Percentiles rank a stretch among this genome's conserved stretches.
Conservation (phyloP, 2,329 filamentous ascomycete genomes). For the Fusarium oligoseptatum region DNA sequence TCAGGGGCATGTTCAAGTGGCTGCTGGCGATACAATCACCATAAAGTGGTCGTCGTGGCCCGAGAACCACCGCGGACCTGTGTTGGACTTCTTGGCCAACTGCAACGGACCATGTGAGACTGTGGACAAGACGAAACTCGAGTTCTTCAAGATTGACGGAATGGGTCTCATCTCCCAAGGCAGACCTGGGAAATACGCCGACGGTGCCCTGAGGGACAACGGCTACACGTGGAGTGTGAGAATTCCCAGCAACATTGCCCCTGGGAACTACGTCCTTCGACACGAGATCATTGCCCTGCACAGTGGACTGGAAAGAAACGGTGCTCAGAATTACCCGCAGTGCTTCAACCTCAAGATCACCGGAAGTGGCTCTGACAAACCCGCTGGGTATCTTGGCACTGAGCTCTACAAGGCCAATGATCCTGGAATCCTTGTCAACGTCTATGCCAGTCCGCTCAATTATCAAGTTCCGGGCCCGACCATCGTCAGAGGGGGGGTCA, state of each 20-base stretch:
- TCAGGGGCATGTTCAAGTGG: slow-evolving; percentile 55
- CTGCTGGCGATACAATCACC: slow-evolving; percentile 60
- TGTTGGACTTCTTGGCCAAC: slow-evolving; percentile 62
- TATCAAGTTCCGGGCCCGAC: slow-evolving; percentile 53
- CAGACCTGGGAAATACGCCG: slow-evolving; percentile 54
- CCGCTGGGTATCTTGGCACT: slow-evolving; percentile 51
- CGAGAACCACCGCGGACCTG: slow-evolving; percentile 61
- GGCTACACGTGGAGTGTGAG: slow-evolving; percentile 65
- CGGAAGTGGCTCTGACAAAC: slow-evolving; percentile 54
- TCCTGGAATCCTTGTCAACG: slow-evolving; percentile 53
- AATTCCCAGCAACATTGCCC: slow-evolving; percentile 60
- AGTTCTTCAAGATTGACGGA: slow-evolving; percentile 63
- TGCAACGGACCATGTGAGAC: slow-evolving; percentile 57
- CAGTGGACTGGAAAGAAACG: slow-evolving; percentile 55
- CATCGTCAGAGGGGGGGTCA: slow-evolving; percentile 43
- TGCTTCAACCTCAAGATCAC: slow-evolving; percentile 64
- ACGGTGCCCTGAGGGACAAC: slow-evolving; percentile 61
- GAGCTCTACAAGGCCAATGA: slow-evolving; percentile 54
- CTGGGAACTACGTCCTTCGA: slow-evolving; percentile 68
- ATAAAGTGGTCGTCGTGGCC: slow-evolving; percentile 65
- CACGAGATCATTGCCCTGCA: slow-evolving; percentile 69
- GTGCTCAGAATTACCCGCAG: slow-evolving; percentile 67
- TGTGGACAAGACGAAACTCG: slow-evolving; percentile 57
- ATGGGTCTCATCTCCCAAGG: slow-evolving; percentile 55
- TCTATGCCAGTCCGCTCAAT: slow-evolving; percentile 47